Percentiles rank a stretch among this genome's conserved stretches.
These are phyloP conservation scores for Trichomonas gallinae DNA, from an alignment of 208 protist genomes.

Conservation along the genomic window DNA sequence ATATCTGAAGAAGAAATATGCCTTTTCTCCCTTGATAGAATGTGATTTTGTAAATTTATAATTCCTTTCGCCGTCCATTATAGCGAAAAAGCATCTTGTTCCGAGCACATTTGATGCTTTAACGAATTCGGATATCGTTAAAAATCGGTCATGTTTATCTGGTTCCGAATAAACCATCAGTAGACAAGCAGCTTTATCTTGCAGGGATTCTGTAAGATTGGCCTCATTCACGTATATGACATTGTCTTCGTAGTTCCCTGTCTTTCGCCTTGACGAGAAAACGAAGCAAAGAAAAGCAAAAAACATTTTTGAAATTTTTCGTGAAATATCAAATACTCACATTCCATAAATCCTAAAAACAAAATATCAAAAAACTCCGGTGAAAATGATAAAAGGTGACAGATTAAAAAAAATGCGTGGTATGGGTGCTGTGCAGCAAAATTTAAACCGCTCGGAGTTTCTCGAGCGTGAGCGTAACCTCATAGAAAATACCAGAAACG, in stretches of 20 bases:
- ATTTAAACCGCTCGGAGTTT: neutral
- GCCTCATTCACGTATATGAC: neutral
- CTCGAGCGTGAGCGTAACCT: neutral
- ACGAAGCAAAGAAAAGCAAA: neutral
- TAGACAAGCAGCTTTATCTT: neutral
- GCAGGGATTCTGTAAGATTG: neutral
- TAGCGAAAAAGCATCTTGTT: neutral
- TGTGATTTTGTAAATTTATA: neutral
- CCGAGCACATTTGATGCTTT: neutral
- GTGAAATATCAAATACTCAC: too few species aligned
- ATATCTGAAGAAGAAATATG: neutral
- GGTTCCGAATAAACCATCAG: neutral
- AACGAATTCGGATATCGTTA: neutral
- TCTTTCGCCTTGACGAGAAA: neutral
- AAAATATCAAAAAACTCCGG: too few species aligned
- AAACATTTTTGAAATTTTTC: neutral
- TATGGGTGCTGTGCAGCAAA: neutral
- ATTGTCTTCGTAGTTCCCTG: neutral
- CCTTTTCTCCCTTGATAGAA: neutral
- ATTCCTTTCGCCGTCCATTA: neutral
- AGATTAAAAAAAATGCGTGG: neutral
- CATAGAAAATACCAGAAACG: neutral
- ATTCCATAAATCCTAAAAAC: too few species aligned
- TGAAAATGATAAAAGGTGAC: too few species aligned
- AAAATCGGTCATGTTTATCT: neutral